A percentile compares a stretch with the other conserved stretches of the same genome.
Conservation (phyloP, 768 basidiomycete genomes). For the Boletales sp. region DNA sequence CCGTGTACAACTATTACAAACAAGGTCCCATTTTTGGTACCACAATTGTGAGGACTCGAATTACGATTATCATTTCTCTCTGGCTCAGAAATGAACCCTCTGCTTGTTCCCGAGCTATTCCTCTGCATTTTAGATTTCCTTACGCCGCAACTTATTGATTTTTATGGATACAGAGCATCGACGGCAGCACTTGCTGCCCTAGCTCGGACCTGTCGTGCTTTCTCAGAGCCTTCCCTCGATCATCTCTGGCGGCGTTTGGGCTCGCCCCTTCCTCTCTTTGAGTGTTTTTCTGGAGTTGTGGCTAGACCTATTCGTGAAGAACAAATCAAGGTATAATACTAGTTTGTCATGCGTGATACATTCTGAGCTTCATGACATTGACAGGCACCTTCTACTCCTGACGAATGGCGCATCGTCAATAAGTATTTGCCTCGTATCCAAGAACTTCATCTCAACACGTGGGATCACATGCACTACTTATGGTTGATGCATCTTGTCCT, state of each 20-base stretch:
- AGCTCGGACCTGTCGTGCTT: conserved; percentile 1
- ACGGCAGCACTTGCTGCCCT: not conserved
- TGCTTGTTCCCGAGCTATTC: too few species aligned
- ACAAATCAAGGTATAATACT: not conserved
- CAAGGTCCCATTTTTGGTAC: too few species aligned
- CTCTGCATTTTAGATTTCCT: too few species aligned
- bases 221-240: conserved; percentile 3
- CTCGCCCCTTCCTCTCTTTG: conserved; percentile 4
- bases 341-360: not conserved
- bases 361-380: not conserved
- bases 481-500: not conserved
- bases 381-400: not conserved
- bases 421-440: not conserved
- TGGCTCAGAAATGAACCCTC: too few species aligned
- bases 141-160: too few species aligned
- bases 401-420: not conserved
- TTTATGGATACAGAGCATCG: too few species aligned
- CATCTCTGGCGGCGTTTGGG: conserved; percentile 2
- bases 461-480: not conserved
- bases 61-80: too few species aligned
- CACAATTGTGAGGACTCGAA: too few species aligned
- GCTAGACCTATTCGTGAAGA: not conserved
- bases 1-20: too few species aligned
- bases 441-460: not conserved
- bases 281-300: not conserved